Conservation (phyloP, 176 grass and related monocot species). For the Carex myosuroides region DNA sequence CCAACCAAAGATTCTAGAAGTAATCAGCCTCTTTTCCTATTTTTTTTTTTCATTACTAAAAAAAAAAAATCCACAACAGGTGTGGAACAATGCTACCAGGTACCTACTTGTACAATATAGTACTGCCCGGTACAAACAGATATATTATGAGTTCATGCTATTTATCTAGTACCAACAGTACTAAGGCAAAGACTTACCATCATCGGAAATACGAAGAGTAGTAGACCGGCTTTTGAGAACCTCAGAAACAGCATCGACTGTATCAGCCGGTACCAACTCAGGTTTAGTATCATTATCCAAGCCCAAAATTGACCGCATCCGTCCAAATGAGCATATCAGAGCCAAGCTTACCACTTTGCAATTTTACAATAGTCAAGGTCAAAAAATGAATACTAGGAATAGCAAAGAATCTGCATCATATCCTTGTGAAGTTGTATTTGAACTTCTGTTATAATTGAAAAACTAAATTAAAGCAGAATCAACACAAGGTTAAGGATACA, state of each 20-base stretch:
- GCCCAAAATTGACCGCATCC: conserved; percentile 64
- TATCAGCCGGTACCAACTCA: conserved; percentile 44
- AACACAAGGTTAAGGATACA: conserved; percentile 26
- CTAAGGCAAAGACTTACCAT: conserved; percentile 34
- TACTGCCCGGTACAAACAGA: neutral
- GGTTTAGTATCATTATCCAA: conserved; percentile 41
- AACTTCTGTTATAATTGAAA: neutral
- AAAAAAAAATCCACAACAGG: neutral
- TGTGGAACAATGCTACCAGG: neutral
- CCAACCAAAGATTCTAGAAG: too few species aligned
- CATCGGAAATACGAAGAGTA: conserved; percentile 54
- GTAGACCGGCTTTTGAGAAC: conserved; percentile 46
- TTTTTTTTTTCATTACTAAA: too few species aligned
- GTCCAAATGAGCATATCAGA: conserved; percentile 73
- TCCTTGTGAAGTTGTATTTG: neutral
- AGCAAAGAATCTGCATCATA: neutral
- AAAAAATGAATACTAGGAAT: neutral
- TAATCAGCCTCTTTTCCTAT: too few species aligned
- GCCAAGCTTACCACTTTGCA: conserved; percentile 79
- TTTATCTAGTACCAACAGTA: neutral
- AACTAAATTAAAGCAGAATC: neutral
- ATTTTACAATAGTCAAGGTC: neutral
- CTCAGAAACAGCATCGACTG: conserved; percentile 49
- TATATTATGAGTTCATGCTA: neutral
- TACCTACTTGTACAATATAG: neutral